These are phyloP conservation scores for Nidula niveotomentosa DNA, from an alignment of 1,284 basidiomycete genomes.

Conservation along the genomic window DNA sequence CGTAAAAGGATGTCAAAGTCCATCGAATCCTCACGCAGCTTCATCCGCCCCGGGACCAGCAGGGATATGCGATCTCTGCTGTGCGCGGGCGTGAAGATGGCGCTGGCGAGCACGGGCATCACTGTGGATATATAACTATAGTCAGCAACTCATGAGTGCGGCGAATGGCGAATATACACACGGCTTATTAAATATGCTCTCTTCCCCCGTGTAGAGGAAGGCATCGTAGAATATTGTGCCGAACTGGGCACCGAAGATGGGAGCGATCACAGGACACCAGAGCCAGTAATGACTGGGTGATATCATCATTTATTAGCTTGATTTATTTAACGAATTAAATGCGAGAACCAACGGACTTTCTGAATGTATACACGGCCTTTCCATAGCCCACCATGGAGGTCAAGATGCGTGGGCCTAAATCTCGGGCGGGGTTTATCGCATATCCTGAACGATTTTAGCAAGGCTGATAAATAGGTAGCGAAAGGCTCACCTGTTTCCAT, in stretches of 20 bases:
- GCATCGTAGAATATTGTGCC: constrained; percentile 54
- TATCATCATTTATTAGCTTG: too few species aligned
- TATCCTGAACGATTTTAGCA: constrained; percentile 28
- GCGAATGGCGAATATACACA: constrained; percentile 21
- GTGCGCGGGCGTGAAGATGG: constrained; percentile 7
- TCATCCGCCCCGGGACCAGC: constrained; percentile 10
- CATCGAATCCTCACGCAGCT: constrained; percentile 1
- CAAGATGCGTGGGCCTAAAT: constrained; percentile 55
- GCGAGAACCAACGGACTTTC: constrained; percentile 28
- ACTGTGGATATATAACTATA: neutral
- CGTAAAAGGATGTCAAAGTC: too few species aligned
- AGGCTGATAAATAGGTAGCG: neutral
- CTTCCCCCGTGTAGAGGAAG: constrained; percentile 51
- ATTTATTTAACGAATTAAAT: too few species aligned
- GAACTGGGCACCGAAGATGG: constrained; percentile 53
- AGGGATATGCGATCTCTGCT: constrained; percentile 8
- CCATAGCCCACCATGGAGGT: constrained; percentile 57
- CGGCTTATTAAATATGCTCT: constrained; percentile 55
- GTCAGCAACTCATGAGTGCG: too few species aligned
- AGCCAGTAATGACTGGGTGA: constrained; percentile 66
- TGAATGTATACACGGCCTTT: constrained; percentile 37
- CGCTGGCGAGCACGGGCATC: constrained; percentile 7
- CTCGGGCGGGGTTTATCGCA: constrained; percentile 59
- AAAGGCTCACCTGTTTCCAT: constrained; percentile 43
- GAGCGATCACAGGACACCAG: constrained; percentile 67